Evolutionary conservation across 176 grass and related monocot genomes (phyloP), one percentile per base, ranked within the genome.

Genomic region (Carex myosuroides): DNA sequence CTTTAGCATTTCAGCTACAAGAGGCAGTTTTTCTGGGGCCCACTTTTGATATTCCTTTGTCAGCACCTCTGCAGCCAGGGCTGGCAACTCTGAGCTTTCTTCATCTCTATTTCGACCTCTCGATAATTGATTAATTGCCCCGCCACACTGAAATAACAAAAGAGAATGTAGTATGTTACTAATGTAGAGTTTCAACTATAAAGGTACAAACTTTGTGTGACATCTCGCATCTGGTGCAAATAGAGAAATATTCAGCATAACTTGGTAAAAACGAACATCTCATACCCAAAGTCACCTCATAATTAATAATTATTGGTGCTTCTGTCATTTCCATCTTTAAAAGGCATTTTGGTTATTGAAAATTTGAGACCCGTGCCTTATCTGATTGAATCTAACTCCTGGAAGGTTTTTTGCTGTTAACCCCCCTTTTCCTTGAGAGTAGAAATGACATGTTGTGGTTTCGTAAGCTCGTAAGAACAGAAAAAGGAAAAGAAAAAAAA

Each of bases 101-200:
- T 94, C 96, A 37, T 99, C 96, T 66, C 81, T 99, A 16, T 85
- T 92, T 69, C 91, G 88, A n/a, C 96, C 96, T 84, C 94, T 95
- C 22, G 89, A 90, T 37, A 94, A 52, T 60, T 95, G 93, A 88
- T 55, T 90, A 64, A 99, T 99, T 9, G 96, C 93, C 0, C 83
- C 73, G 21, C 88, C 88, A 89, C 91, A 99, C 93, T 99, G 96
- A 74, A 60, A 70, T 70, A 13, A 76, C 68, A 58, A 30, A 75
- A 70, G 63, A 79, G 46, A 83, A 37, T 46, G 6, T 22, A 79
- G 69, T 44, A 65, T 11, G 82, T 83, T 54, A 53, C 44, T 52
- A 33, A 50, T n/a, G 7, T 24, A 54, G 26, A 61, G 84, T 35
- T 73, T 46, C 21, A 46, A 70, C 5, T n/a, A 20, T 67, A 70